phyloP scores from a whole-genome alignment of 768 basidiomycete species.

The Coprinopsis marcescibilis region DNA sequence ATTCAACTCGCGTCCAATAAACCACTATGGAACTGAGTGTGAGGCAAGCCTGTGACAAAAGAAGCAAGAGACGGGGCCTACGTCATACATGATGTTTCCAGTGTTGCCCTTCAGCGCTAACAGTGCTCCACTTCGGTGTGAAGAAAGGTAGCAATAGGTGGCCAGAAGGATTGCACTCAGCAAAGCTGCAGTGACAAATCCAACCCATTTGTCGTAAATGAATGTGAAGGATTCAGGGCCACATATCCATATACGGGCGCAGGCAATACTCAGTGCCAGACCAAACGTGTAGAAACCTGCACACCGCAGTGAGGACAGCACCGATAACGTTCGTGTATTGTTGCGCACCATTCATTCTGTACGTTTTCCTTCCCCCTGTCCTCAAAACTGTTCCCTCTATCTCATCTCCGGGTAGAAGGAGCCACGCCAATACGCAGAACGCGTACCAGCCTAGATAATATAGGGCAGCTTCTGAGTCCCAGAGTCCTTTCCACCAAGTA shows the following conservation, averaged over 20 bases:
- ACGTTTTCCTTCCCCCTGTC: slow-evolving; percentile 69
- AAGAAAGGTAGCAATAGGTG: slow-evolving; percentile 59
- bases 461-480: slow-evolving; percentile 73
- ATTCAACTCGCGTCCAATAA: not conserved
- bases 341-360: slow-evolving; percentile 87
- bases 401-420: slow-evolving; percentile 66
- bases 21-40: slow-evolving; percentile 9
- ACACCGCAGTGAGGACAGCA: not conserved
- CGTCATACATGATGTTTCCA: not conserved
- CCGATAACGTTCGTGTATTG: slow-evolving; percentile 1
- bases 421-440: slow-evolving; percentile 82
- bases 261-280: slow-evolving; percentile 67
- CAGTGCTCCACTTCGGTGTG: slow-evolving; percentile 41
- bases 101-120: not conserved
- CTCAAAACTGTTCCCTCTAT: slow-evolving; percentile 68
- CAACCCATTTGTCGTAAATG: slow-evolving; percentile 88
- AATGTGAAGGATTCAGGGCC: slow-evolving; percentile 84
- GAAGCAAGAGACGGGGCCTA: not conserved
- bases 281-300: slow-evolving; percentile 88
- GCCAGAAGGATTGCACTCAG: slow-evolving; percentile 76
- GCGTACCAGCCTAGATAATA: slow-evolving; percentile 88
- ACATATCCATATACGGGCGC: slow-evolving; percentile 62
- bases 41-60: slow-evolving; percentile 1
- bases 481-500: slow-evolving; percentile 71
- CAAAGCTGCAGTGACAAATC: slow-evolving; percentile 78